Percentiles rank a stretch among this genome's conserved stretches.
Evolutionary conservation across 2,329 filamentous ascomycete genomes (phyloP).

Genomic region (Penicillium hesseltinei): DNA sequence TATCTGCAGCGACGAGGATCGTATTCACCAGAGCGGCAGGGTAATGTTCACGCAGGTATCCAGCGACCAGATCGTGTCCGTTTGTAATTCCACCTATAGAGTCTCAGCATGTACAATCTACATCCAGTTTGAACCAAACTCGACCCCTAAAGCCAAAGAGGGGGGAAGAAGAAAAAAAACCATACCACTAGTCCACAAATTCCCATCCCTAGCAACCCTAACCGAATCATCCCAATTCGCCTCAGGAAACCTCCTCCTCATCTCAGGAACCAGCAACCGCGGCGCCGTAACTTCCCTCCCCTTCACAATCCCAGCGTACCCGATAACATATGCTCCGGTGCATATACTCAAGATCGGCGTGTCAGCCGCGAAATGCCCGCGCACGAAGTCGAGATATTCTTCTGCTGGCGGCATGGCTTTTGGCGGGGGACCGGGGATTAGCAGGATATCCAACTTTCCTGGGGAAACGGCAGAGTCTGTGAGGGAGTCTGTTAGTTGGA

Average conservation of each 20-base stretch:
- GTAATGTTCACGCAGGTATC: slow-evolving; percentile 23
- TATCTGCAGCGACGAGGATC: slow-evolving; percentile 36
- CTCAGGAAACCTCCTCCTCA: slow-evolving; percentile 26
- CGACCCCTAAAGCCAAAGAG: fast-evolving
- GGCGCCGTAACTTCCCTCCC: slow-evolving; percentile 25
- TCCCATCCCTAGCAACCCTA: slow-evolving; percentile 23
- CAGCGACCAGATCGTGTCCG: slow-evolving; percentile 26
- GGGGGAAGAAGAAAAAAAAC: not conserved
- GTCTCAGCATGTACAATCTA: not conserved
- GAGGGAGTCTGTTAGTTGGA: slow-evolving; percentile 30
- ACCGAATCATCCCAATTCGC: slow-evolving; percentile 23
- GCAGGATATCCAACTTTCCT: slow-evolving; percentile 37
- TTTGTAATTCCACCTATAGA: slow-evolving; percentile 28
- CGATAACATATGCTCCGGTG: slow-evolving; percentile 24
- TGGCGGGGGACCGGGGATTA: slow-evolving; percentile 41
- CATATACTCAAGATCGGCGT: slow-evolving; percentile 29
- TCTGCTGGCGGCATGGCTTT: slow-evolving; percentile 25
- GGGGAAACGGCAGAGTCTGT: slow-evolving; percentile 32
- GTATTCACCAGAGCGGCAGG: slow-evolving; percentile 30
- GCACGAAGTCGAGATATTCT: slow-evolving; percentile 33
- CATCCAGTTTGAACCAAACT: not conserved
- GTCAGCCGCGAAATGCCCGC: slow-evolving; percentile 30
- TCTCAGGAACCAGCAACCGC: slow-evolving; percentile 19
- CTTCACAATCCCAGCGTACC: slow-evolving; percentile 25
- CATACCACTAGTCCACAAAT: slow-evolving; percentile 28